These are phyloP conservation scores for Zymoseptoria ardabiliae DNA, from an alignment of 2,329 filamentous ascomycete species.

Conservation along the genomic window DNA sequence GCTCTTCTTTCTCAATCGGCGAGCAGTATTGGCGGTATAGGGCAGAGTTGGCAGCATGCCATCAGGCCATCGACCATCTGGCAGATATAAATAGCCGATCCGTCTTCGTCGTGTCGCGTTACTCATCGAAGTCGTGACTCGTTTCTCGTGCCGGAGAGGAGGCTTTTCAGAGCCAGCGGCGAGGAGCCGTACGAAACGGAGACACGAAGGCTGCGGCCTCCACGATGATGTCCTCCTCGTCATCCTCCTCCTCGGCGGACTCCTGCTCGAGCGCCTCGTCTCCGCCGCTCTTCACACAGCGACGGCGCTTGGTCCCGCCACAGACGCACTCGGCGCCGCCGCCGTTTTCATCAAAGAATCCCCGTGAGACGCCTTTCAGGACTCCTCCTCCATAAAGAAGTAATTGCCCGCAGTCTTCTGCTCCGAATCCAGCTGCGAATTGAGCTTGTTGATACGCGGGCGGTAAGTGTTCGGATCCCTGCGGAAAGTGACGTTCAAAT, in stretches of 20 bases:
- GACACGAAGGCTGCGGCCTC: not conserved
- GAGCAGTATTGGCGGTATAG: no score
- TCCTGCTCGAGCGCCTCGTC: slow-evolving; percentile 52
- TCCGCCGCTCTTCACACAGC: slow-evolving; percentile 33
- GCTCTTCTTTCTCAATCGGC: no score
- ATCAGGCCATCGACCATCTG: no score
- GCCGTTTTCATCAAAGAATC: not conserved
- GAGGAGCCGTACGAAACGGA: not conserved
- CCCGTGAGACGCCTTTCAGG: slow-evolving; percentile 53
- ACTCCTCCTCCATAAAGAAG: slow-evolving; percentile 93
- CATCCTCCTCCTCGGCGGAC: slow-evolving; percentile 58
- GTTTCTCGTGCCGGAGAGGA: not conserved
- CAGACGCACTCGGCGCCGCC: not conserved
- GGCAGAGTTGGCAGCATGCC: no score
- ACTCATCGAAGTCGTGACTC: not conserved
- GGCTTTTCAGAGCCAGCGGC: not conserved
- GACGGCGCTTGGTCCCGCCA: slow-evolving; percentile 25
- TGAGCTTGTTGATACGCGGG: slow-evolving; percentile 95
- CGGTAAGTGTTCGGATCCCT: slow-evolving; percentile 94
- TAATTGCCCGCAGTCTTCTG: slow-evolving; percentile 93
- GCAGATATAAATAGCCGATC: no score
- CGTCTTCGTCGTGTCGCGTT: not conserved
- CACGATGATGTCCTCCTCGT: slow-evolving; percentile 29
- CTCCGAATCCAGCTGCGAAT: slow-evolving; percentile 94
- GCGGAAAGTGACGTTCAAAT: slow-evolving; percentile 95